Base-by-base conservation (phyloP, 352 stramenopile genomes). In the Phytophthora sojae region DNA sequence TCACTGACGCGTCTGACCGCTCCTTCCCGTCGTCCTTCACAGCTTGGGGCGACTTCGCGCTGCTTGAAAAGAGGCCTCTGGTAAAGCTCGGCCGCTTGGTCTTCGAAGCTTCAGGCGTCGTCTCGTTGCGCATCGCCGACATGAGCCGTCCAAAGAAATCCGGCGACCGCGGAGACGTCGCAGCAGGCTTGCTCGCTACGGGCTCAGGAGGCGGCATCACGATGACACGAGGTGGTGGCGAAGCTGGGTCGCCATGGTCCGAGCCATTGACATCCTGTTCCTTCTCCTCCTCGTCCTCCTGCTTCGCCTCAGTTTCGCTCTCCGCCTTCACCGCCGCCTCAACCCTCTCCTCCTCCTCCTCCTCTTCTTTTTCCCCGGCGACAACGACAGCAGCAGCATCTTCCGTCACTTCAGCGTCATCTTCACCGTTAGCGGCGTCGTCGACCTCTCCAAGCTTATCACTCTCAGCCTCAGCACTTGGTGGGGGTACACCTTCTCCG, bases 91-190 rank as follows among this genome's bases (percentile, higher is more conserved):
- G 12, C 21, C 11, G 11, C 19, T 51, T 61, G 32, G 53, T 29
- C 32, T 25, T 23, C 1, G 12, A 47, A n/a, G 15, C 25, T 26
- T 14, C 6, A 53, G 35, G 2, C 2, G 17, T 61, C 32, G 25
- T 19, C 23, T 61, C 55, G 17, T 51, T 61, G 11, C 37, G 23
- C 56, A 62, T 62, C 7, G 35, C 56, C 39, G 57, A 55, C 57
- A 63, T 44, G 25, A 63, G 19, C 6, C 57, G 39, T 6, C 57
- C 57, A 44, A 63, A 63, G n/a, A 63, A 45, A 17, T 44, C 57
- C 8, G 57, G 51, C 19, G 57, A 8, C 7, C 25, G 47, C 6
- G 57, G 57, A 17, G 57, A 63, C 42, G 57, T 55, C 9, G 57
- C 15, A 19, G 39, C 39, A 49, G 39, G 39, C 39, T 44, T n/a